Evolutionary conservation across 306 rosid species (phyloP), one percentile per base, ranked within the genome.

Genomic region (Glycine latifolia): DNA sequence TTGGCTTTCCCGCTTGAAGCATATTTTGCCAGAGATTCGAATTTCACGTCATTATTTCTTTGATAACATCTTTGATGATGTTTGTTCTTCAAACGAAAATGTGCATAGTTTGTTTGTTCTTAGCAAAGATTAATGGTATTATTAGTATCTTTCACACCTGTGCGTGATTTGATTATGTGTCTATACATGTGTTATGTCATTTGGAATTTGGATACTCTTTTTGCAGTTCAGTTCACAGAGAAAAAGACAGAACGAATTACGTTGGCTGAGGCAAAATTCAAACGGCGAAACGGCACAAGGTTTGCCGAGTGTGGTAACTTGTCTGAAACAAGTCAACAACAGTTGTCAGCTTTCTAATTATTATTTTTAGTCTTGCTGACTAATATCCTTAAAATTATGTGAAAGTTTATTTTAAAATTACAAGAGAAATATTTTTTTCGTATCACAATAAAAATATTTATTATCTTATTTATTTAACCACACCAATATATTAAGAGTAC

Each of bases 21-120:
- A 76, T 67, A 82, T 76, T 26, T 76, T 49, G 65, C 14, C 39
- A 53, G n/a, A 75, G 3, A 63, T 74, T 80, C 84, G 67, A 50
- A 62, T 80, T 10, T 35, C 13, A 4, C 35, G 39, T 39, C 4
- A 55, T 13, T 10, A 59, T 7, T 73, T 65, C 69, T 46, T 26
- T 26, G 31, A 26, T 26, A 26, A 1, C 31, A 26, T 26, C 31
- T 26, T 26, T 26, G 0, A 26, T 26, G 31, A 26, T 26, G 31
- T 26, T 1, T 26, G 31, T 26, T 26, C 31, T 26, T 26, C 31
- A 26, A 26, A 26, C 31, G 31, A 26, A 26, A 26, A 26, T 26
- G 31, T 26, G 31, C 31, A 26, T 26, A 26, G 31, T 54, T 65
- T 65, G 84, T 73, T 81, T 73, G 44, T 41, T 41, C 33, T 37